Base-by-base conservation (phyloP, 345 rosid genomes). In the Lepidium sativum region DNA sequence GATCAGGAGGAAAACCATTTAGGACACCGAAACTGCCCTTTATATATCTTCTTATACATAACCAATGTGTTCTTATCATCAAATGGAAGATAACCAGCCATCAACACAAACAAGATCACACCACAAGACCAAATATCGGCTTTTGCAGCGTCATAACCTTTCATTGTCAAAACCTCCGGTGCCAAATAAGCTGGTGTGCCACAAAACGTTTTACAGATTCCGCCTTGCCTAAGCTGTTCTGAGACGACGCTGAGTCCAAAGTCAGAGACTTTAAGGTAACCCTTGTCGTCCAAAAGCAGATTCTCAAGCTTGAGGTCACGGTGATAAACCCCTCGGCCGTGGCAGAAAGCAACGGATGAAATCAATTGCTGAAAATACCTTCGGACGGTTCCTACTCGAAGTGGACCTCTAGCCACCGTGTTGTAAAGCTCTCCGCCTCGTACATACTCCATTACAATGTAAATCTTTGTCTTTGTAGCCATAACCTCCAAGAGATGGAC, bases 51-150 rank as follows among this genome's bases (percentile, higher is more conserved):
- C 76, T 78, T 75, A 35, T 84, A 87, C 97, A 90, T 78, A 29
- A 63, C 82, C 86, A 87, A 77, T 41, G 86, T 73, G 70, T 87
- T 92, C 15, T 89, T 87, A 23, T 92, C 97, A 43, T 80, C 86
- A 66, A 92, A 89, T 1, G 97, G 98, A 69, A 92, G 68, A 72
- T 79, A 87, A 31, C 97, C 98, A 0, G 98, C 92, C 65, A 78
- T 78, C 25, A 92, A 61, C 9, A 86, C 98, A 71, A 81, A 92
- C 35, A 92, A 79, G 70, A 92, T 82, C 33, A 92, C 82, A 12
- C 97, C 98, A 27, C 97, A 87, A 0, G 98, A 86, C 98, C 98
- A 89, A 6, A 89, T 81, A 56, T 92, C 98, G 5, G 86, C 90
- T 79, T 89, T 92, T 6, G 94, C 88, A 2, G 88, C 98, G 17